Percentiles rank a stretch among this genome's conserved stretches.
phyloP scores from a whole-genome alignment of 2,329 filamentous ascomycete genomes.

The Trichoderma guizhouense region DNA sequence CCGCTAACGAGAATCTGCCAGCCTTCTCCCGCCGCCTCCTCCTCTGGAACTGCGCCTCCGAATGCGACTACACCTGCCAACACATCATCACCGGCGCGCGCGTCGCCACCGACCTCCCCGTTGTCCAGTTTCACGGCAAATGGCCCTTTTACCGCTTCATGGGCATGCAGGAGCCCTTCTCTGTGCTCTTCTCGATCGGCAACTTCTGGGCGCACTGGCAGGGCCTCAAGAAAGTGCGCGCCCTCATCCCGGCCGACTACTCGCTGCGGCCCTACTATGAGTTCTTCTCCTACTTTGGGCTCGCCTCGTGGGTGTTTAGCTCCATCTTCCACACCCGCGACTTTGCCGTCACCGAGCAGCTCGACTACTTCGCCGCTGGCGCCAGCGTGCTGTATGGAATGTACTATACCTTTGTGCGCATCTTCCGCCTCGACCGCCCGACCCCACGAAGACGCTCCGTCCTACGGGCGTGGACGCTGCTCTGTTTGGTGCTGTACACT shows the following conservation, averaged over 20 bases:
- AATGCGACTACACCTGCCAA: slow-evolving; percentile 98
- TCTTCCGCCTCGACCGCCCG: slow-evolving; percentile 74
- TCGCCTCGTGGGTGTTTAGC: slow-evolving; percentile 82
- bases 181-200: slow-evolving; percentile 86
- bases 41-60: slow-evolving; percentile 85
- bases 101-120: slow-evolving; percentile 58
- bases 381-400: slow-evolving; percentile 87
- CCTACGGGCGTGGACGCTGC: slow-evolving; percentile 69
- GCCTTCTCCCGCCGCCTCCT: slow-evolving; percentile 82
- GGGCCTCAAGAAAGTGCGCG: slow-evolving; percentile 69
- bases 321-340: slow-evolving; percentile 92
- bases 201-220: slow-evolving; percentile 84
- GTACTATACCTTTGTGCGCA: slow-evolving; percentile 77
- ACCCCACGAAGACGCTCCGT: slow-evolving; percentile 44
- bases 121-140: slow-evolving; percentile 97
- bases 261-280: slow-evolving; percentile 77
- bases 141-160: slow-evolving; percentile 92
- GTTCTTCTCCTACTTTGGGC: slow-evolving; percentile 73
- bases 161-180: slow-evolving; percentile 93
- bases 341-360: slow-evolving; percentile 79
- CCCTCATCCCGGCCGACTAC: slow-evolving; percentile 69
- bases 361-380: slow-evolving; percentile 95
- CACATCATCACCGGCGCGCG: slow-evolving; percentile 80
- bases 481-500: slow-evolving; percentile 69
- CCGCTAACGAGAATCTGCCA: slow-evolving; percentile 36